These are phyloP conservation scores for Beauveria australis DNA, from an alignment of 2,329 filamentous ascomycete genomes.

Conservation along the genomic window DNA sequence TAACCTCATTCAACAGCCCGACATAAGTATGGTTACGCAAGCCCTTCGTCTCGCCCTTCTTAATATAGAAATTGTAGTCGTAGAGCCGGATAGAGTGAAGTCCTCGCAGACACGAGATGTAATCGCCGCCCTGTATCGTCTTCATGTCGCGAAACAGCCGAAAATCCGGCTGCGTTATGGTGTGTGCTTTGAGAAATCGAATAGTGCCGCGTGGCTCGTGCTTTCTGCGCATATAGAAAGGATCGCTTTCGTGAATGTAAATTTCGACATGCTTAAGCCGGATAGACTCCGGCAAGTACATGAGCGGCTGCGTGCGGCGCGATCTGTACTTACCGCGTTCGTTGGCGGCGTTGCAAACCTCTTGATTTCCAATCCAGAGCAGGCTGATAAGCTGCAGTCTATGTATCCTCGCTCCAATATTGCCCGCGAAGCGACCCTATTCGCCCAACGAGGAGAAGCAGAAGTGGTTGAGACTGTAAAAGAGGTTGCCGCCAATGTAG, in stretches of 20 bases:
- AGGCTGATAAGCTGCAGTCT: slow-evolving; percentile 37
- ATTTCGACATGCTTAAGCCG: slow-evolving; percentile 34
- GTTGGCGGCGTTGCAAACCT: slow-evolving; percentile 17
- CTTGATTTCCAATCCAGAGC: slow-evolving; percentile 31
- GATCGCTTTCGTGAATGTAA: slow-evolving; percentile 30
- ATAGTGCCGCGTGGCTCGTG: slow-evolving; percentile 25
- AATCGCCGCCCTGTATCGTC: slow-evolving; percentile 36
- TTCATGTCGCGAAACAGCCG: slow-evolving; percentile 29
- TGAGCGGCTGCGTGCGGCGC: slow-evolving; percentile 28
- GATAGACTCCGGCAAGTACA: slow-evolving; percentile 26
- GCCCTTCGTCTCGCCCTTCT: background rate
- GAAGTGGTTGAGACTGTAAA: slow-evolving; percentile 42
- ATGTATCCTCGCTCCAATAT: slow-evolving; percentile 33
- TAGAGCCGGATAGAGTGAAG: slow-evolving; percentile 32
- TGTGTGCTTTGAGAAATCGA: slow-evolving; percentile 21
- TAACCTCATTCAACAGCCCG: slow-evolving; percentile 19
- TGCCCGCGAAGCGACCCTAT: slow-evolving; percentile 36
- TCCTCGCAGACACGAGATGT: slow-evolving; percentile 35
- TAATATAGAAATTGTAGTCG: slow-evolving; percentile 27
- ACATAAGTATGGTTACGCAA: slow-evolving; percentile 25
- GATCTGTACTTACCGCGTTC: slow-evolving; percentile 23
- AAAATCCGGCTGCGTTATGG: slow-evolving; percentile 31
- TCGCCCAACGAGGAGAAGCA: slow-evolving; percentile 46
- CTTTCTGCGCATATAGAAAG: slow-evolving; percentile 23
- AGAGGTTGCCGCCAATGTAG: slow-evolving; percentile 32